Conservation (phyloP, 78 protist genomes). For the Paulinella micropora region DNA sequence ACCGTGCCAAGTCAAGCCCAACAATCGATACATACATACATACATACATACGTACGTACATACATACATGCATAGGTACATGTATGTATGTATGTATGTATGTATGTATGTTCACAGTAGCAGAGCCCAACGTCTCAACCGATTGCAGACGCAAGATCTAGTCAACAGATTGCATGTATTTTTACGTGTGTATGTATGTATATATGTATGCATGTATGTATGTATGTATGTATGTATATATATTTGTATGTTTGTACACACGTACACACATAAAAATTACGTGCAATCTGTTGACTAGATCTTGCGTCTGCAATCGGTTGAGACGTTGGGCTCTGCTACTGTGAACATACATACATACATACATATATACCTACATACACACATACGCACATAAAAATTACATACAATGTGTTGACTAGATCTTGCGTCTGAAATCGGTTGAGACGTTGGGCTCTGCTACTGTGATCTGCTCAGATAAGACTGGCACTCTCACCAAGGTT, state of each 20-base stretch:
- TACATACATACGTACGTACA: too few species aligned
- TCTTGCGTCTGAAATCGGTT: too few species aligned
- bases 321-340: background rate
- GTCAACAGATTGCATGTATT: too few species aligned
- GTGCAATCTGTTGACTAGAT: too few species aligned
- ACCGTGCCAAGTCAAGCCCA: too few species aligned
- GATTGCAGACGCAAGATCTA: too few species aligned
- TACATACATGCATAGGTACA: background rate
- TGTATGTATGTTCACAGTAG: background rate
- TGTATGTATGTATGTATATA: background rate
- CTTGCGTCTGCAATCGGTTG: too few species aligned
- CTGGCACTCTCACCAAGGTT: constrained; percentile 74
- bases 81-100: background rate
- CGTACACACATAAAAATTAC: background rate
- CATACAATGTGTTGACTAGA: too few species aligned
- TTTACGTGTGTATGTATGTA: background rate
- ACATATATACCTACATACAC: background rate
- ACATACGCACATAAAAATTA: background rate
- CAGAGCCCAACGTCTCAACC: background rate
- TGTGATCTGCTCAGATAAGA: constrained; percentile 76
- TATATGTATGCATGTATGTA: background rate
- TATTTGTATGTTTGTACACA: too few species aligned
- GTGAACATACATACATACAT: background rate
- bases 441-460: constrained; percentile 54
- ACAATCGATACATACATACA: too few species aligned